Conservation (phyloP, 257 asterid species). For the Orobanche coerulescens region DNA sequence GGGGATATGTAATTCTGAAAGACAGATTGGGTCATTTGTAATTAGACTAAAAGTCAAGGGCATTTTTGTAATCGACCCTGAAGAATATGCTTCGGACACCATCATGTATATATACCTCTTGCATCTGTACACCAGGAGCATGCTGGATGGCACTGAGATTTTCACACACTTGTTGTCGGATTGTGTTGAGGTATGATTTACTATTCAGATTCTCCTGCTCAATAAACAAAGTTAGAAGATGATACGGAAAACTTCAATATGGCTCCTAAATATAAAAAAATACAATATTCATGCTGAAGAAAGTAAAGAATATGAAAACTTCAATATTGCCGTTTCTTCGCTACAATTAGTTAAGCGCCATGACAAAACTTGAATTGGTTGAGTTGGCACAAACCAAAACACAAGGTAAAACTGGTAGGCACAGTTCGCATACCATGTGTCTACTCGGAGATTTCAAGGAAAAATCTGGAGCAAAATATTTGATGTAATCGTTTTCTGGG, state of each 20-base stretch:
- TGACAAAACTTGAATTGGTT: background rate
- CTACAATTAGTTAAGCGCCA: background rate
- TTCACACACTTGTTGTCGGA: conserved; percentile 82
- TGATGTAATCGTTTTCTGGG: conserved; percentile 85
- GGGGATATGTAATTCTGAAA: too few relatives aligned
- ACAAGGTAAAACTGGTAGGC: conserved; percentile 17
- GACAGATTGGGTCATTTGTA: background rate
- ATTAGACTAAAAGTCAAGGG: background rate
- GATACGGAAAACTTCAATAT: conserved; percentile 4
- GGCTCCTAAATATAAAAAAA: background rate
- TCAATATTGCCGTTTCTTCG: background rate
- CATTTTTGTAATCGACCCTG: background rate
- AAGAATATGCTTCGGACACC: background rate
- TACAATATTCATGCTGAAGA: conserved; percentile 10
- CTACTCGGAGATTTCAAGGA: conserved; percentile 70
- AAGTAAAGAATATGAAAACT: background rate
- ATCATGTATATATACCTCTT: conserved; percentile 55
- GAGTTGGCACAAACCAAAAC: conserved; percentile 7
- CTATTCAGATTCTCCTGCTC: conserved; percentile 89
- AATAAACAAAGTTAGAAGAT: conserved; percentile 26
- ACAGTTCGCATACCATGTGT: conserved; percentile 52
- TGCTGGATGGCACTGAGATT: conserved; percentile 87
- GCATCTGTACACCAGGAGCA: conserved; percentile 99
- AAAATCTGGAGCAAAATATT: conserved; percentile 83
- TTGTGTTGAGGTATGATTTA: conserved; percentile 77